Evolutionary conservation across 345 rosid genomes (phyloP).

Genomic region (Populus simonii): DNA sequence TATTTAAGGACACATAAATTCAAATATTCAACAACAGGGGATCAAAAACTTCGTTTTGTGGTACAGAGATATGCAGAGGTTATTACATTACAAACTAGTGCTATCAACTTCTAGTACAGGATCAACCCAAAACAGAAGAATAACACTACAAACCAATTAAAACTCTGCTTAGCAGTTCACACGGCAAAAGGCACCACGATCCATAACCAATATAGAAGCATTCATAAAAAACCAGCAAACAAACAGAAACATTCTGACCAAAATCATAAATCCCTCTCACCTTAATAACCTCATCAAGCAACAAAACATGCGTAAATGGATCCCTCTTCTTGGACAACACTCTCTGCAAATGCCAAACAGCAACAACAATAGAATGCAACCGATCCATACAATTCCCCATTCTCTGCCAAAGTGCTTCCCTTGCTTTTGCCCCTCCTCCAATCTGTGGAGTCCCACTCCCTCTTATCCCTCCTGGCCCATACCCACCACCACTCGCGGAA

Average conservation of each 20-base stretch:
- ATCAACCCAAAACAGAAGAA: neutral
- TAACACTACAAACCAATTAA: neutral
- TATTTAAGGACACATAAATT: neutral
- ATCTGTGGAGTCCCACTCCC: conserved; percentile 91
- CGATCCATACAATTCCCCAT: conserved; percentile 84
- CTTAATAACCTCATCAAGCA: conserved; percentile 93
- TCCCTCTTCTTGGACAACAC: conserved; percentile 94
- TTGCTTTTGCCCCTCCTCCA: conserved; percentile 82
- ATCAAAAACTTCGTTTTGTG: neutral
- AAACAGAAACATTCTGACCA: neutral
- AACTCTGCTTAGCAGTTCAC: neutral
- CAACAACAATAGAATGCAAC: conserved; percentile 69
- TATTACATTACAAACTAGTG: neutral
- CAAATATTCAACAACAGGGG: neutral
- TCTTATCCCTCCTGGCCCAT: conserved; percentile 90
- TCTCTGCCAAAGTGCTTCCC: conserved; percentile 94
- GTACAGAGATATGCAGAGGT: neutral
- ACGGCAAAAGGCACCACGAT: neutral
- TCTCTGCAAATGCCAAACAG: conserved; percentile 98
- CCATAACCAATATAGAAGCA: neutral
- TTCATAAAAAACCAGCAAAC: neutral
- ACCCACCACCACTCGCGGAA: conserved; percentile 48
- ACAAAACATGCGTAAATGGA: conserved; percentile 88
- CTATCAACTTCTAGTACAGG: neutral
- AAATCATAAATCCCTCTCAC: conserved; percentile 29